A percentile compares a stretch with the other conserved stretches of the same genome.
These are phyloP conservation scores for Infundibulicybe gibba DNA, from an alignment of 768 basidiomycete genomes.

Conservation along the genomic window DNA sequence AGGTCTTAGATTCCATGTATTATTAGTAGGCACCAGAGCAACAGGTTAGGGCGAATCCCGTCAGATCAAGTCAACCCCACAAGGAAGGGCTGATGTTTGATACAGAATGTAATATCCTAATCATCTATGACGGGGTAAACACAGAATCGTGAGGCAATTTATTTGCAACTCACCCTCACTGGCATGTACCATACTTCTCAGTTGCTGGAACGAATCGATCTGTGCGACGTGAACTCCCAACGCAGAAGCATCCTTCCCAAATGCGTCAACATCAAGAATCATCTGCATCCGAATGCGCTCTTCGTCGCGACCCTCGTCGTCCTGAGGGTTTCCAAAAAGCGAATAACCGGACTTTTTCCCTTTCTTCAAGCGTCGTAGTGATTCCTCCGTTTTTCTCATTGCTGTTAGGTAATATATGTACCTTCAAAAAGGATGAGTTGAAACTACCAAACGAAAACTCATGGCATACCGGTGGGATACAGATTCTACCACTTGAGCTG, in stretches of 20 bases:
- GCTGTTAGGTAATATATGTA: conserved; percentile 77
- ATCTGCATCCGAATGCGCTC: conserved; percentile 83
- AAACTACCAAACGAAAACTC: not conserved
- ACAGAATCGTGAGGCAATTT: no score
- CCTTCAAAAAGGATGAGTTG: conserved; percentile 30
- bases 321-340: conserved; percentile 61
- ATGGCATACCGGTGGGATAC: conserved; percentile 60
- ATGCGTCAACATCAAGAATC: conserved; percentile 81
- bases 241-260: conserved; percentile 71
- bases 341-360: conserved; percentile 78
- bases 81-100: no score
- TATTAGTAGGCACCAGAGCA: not conserved
- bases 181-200: conserved; percentile 59
- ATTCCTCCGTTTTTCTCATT: conserved; percentile 93
- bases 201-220: conserved; percentile 46
- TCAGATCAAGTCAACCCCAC: no score
- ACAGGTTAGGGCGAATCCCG: no score
- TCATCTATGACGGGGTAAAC: no score
- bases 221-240: conserved; percentile 62
- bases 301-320: conserved; percentile 79
- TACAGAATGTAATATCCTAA: no score
- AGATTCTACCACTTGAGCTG: conserved; percentile 65
- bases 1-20: conserved; percentile 6
- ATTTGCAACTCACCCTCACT: conserved; percentile 22
- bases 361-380: conserved; percentile 81